phyloP scores from a whole-genome alignment of 495 filamentous ascomycete genomes.

The Penicillium atrosanguineum region DNA sequence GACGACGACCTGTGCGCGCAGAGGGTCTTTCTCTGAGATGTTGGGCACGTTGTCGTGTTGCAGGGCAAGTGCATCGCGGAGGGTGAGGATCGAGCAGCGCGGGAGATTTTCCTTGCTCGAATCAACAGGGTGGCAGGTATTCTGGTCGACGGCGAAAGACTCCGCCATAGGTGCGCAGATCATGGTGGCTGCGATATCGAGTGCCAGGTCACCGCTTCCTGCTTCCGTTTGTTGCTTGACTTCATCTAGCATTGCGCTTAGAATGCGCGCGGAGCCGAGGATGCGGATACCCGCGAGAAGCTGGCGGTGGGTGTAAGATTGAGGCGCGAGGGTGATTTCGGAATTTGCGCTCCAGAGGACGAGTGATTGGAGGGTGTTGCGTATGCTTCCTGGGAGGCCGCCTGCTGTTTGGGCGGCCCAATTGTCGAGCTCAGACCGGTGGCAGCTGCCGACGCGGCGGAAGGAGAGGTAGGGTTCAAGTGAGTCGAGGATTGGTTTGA shows the following conservation, averaged over 20 bases:
- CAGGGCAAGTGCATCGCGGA: constrained; percentile 69
- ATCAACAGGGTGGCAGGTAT: constrained; percentile 36
- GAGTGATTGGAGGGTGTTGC: constrained; percentile 64
- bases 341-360: constrained; percentile 69
- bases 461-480: constrained; percentile 69
- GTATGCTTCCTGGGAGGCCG: constrained; percentile 60
- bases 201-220: constrained; percentile 58
- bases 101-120: constrained; percentile 40
- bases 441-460: constrained; percentile 60
- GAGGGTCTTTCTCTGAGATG: constrained; percentile 57
- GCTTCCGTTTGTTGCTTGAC: constrained; percentile 54
- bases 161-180: constrained; percentile 67
- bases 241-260: constrained; percentile 67
- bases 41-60: constrained; percentile 61
- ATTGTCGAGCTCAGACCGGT: constrained; percentile 69
- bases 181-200: constrained; percentile 73
- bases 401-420: constrained; percentile 65
- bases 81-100: constrained; percentile 44
- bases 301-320: constrained; percentile 77
- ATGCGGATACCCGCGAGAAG: constrained; percentile 64
- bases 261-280: constrained; percentile 62
- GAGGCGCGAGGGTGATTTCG: constrained; percentile 62
- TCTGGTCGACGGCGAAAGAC: constrained; percentile 44
- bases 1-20: constrained; percentile 68
- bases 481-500: constrained; percentile 67